Evolutionary conservation across 2,329 filamentous ascomycete genomes (phyloP).

Genomic region (Cryphonectria naterciae): DNA sequence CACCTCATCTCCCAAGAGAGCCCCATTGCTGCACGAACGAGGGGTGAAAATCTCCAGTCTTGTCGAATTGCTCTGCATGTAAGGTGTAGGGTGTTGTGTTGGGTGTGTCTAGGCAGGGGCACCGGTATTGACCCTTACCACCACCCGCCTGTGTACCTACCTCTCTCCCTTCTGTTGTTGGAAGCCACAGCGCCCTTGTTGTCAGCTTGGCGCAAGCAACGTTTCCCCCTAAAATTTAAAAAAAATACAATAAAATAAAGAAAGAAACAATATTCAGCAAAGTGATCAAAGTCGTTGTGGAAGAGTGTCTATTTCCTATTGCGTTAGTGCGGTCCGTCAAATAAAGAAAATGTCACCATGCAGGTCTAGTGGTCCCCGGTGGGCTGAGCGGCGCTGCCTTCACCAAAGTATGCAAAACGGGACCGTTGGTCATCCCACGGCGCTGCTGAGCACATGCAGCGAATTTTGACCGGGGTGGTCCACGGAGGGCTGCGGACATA

Average conservation of each 20-base stretch:
- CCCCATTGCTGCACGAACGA: conserved; percentile 13
- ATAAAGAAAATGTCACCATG: conserved; percentile 15
- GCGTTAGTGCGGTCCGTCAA: conserved; percentile 5
- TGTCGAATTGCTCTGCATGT: conserved; percentile 10
- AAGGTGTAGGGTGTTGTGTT: neutral
- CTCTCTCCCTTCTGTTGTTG: conserved; percentile 19
- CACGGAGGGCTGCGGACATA: conserved; percentile 22
- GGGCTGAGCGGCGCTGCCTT: conserved; percentile 29
- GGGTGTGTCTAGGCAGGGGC: conserved; percentile 6
- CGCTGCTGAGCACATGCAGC: conserved; percentile 22
- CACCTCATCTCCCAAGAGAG: neutral
- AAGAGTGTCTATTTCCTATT: conserved; percentile 8
- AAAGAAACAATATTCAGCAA: conserved; percentile 15
- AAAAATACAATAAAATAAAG: neutral
- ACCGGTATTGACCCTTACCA: conserved; percentile 19
- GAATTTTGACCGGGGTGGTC: conserved; percentile 24
- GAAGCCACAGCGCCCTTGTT: conserved; percentile 15
- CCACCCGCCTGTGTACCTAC: conserved; percentile 13
- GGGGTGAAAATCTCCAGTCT: conserved; percentile 16
- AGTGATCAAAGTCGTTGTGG: neutral
- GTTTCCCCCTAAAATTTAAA: conserved; percentile 26
- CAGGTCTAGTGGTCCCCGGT: conserved; percentile 20
- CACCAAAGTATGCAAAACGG: conserved; percentile 26
- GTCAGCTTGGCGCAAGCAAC: conserved; percentile 13
- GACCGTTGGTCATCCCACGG: conserved; percentile 24